phyloP scores from a whole-genome alignment of 164 flowering plant species.

The Litsea cubeba region DNA sequence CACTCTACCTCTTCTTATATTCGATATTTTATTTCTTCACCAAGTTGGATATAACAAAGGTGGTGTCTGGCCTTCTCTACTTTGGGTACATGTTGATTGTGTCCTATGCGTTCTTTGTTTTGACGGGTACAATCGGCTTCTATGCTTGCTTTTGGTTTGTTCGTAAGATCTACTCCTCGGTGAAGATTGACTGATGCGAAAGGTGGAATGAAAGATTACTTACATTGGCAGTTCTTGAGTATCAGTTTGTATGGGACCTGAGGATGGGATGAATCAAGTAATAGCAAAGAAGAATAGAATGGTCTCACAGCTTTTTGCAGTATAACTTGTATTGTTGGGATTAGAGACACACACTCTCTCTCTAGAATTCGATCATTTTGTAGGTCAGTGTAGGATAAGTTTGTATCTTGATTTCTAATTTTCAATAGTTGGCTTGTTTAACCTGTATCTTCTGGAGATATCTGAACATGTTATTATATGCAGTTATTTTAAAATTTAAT shows the following conservation, averaged over 20 bases:
- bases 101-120: slow-evolving; percentile 39
- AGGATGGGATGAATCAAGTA: neutral
- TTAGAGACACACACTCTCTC: neutral
- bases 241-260: neutral
- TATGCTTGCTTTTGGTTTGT: slow-evolving; percentile 46
- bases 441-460: too few relatives aligned
- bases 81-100: slow-evolving; percentile 44
- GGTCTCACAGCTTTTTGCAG: neutral
- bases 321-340: neutral
- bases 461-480: too few relatives aligned
- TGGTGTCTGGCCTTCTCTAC: slow-evolving; percentile 35
- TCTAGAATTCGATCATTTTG: neutral
- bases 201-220: neutral
- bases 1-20: slow-evolving; percentile 40
- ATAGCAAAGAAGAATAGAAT: neutral
- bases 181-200: neutral
- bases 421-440: neutral
- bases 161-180: slow-evolving; percentile 28
- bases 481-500: too few relatives aligned
- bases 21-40: slow-evolving; percentile 41
- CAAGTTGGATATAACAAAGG: slow-evolving; percentile 37
- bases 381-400: neutral
- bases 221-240: neutral
- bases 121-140: slow-evolving; percentile 43
- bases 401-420: neutral